Conservation (phyloP, 2,329 filamentous ascomycete species). For the Fusarium luffae region DNA sequence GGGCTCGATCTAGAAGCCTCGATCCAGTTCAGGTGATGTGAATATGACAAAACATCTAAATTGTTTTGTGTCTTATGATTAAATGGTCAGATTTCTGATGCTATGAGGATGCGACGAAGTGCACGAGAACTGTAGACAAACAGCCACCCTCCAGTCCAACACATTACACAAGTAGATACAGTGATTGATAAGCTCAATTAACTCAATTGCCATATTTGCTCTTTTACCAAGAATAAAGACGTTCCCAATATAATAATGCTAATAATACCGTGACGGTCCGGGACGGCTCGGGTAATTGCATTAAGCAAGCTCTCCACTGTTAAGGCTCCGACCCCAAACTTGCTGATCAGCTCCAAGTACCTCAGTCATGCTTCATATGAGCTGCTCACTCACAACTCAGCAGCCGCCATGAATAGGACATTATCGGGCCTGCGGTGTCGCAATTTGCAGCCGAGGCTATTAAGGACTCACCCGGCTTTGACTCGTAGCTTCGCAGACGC, state of each 20-base stretch:
- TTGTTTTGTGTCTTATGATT: background rate
- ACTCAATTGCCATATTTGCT: slow-evolving; percentile 3
- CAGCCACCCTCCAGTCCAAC: slow-evolving; percentile 28
- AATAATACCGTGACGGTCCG: slow-evolving; percentile 24
- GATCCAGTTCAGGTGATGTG: slow-evolving; percentile 1
- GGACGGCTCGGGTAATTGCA: slow-evolving; percentile 48
- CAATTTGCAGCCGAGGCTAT: slow-evolving; percentile 28
- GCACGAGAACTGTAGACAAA: background rate
- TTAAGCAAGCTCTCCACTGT: slow-evolving; percentile 39
- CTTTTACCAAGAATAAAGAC: slow-evolving; percentile 4
- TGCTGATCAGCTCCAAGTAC: slow-evolving; percentile 14
- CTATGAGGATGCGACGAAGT: background rate
- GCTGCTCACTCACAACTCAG: slow-evolving; percentile 34
- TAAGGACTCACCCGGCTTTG: slow-evolving; percentile 12
- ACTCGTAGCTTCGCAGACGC: slow-evolving; percentile 43
- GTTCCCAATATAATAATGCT: slow-evolving; percentile 9
- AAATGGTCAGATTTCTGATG: background rate
- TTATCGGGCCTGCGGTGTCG: slow-evolving; percentile 45
- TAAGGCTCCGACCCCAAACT: slow-evolving; percentile 34
- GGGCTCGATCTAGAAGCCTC: slow-evolving; percentile 59
- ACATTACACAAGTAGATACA: background rate
- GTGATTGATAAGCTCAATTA: background rate
- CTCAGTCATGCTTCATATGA: slow-evolving; percentile 35
- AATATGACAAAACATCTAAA: background rate
- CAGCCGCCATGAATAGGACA: slow-evolving; percentile 49